Evolutionary conservation across 306 rosid genomes (phyloP), one percentile per base, ranked within the genome.

Genomic region (Ziziphus jujuba): DNA sequence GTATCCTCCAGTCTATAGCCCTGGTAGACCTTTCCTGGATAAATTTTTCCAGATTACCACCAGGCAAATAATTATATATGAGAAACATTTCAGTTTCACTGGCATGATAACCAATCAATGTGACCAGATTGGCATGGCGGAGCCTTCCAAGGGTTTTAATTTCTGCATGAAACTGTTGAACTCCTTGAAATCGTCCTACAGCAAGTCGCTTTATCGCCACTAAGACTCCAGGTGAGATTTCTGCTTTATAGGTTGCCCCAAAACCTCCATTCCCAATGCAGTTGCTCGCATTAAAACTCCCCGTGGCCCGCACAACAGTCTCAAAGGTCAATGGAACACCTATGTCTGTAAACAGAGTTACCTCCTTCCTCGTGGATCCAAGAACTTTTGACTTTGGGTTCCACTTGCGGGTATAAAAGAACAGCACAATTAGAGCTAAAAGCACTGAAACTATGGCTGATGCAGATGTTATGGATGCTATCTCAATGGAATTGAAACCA

Each of bases 221-320:
- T 15, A 87, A 51, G 33, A 59, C 61, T 53, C 89, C 88, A 21
- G 89, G 80, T 0, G 92, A 36, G 65, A 92, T 74, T 89, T 89
- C 96, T 56, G 98, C 98, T 75, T 87, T 92, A 38, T 92, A 92
- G 24, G 96, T 92, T 57, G 98, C 89, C 17, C 98, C 98, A 72
- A 92, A 92, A 40, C 98, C 98, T 68, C 98, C 98, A 87, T 66
- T 92, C 53, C 98, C 98, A 34, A 92, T 92, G 57, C 95, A 92
- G 80, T 92, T 92, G 77, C 92, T 71, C 3, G 92, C 82, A 76
- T 84, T 92, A 80, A 89, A 92, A 69, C 84, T 81, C 7, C 82
- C 91, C 0, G 98, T 92, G 73, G 92, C 95, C 52, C 69, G 85
- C 59, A 92, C 96, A 24, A 92, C 98, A 76, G 35, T 69, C 55